Conservation (phyloP, 768 basidiomycete genomes). For the Asterophora lycoperdoides region DNA sequence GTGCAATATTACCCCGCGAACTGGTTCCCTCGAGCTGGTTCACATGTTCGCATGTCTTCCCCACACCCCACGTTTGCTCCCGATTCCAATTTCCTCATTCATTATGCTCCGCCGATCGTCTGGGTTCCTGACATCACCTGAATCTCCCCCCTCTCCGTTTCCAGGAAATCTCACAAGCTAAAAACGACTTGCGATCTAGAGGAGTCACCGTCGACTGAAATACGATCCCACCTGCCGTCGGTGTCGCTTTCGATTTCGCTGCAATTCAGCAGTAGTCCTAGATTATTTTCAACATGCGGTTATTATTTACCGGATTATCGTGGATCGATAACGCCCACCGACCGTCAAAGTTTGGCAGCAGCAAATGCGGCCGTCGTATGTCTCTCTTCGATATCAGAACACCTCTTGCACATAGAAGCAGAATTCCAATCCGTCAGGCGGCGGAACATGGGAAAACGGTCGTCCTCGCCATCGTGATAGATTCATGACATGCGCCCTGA, state of each 20-base stretch:
- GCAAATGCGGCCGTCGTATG: too few species aligned
- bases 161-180: slow-evolving; percentile 58
- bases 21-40: slow-evolving; percentile 6
- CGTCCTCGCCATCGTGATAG: background rate
- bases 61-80: slow-evolving; percentile 3
- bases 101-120: slow-evolving; percentile 10
- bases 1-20: background rate
- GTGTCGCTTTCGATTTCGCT: background rate
- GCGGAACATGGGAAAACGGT: background rate
- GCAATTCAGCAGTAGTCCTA: background rate
- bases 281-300: background rate
- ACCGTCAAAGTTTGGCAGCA: background rate
- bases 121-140: slow-evolving; percentile 5
- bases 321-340: background rate
- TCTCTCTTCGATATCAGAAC: background rate
- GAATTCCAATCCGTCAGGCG: background rate
- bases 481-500: background rate
- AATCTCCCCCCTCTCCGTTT: slow-evolving; percentile 10
- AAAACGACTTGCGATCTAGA: slow-evolving; percentile 51
- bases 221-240: background rate
- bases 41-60: background rate
- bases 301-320: background rate
- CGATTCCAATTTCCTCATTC: background rate
- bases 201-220: slow-evolving; percentile 58
- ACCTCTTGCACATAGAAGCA: too few species aligned